These are phyloP conservation scores for Candida saitoana DNA, from an alignment of 805 yeast genomes.

Conservation along the genomic window DNA sequence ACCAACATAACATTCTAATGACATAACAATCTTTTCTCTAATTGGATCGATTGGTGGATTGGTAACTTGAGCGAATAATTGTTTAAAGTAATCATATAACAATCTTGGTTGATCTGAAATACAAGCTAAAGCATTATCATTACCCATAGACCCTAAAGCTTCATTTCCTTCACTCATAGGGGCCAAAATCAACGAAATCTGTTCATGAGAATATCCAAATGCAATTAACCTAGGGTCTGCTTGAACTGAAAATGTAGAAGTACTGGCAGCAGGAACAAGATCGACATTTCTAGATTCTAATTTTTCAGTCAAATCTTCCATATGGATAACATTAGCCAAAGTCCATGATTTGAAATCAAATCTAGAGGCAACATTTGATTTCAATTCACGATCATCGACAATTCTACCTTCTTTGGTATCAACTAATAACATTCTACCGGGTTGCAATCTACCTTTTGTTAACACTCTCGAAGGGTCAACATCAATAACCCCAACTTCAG, in stretches of 20 bases:
- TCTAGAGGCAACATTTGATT: constrained; percentile 70
- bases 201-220: constrained; percentile 93
- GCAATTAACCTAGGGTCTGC: constrained; percentile 80
- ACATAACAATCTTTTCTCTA: constrained; percentile 95
- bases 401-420: constrained; percentile 91
- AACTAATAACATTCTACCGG: constrained; percentile 93
- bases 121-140: constrained; percentile 94
- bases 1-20: constrained; percentile 93
- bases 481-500: constrained; percentile 96
- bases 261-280: constrained; percentile 23
- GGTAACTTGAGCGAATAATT: constrained; percentile 95
- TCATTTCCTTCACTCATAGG: constrained; percentile 98
- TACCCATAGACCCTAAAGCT: constrained; percentile 98
- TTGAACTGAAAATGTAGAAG: constrained; percentile 49
- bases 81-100: constrained; percentile 90
- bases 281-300: constrained; percentile 39
- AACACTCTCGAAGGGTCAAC: constrained; percentile 77
- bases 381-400: constrained; percentile 89
- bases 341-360: constrained; percentile 94
- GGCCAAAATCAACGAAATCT: constrained; percentile 71
- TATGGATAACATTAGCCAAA: constrained; percentile 75
- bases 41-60: constrained; percentile 99
- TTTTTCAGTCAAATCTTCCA: constrained; percentile 69
- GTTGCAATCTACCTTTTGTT: constrained; percentile 90
- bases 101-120: constrained; percentile 88